Evolutionary conservation across 345 rosid genomes (phyloP), one percentile per base, ranked within the genome.

Genomic region (Ailanthus altissimus): DNA sequence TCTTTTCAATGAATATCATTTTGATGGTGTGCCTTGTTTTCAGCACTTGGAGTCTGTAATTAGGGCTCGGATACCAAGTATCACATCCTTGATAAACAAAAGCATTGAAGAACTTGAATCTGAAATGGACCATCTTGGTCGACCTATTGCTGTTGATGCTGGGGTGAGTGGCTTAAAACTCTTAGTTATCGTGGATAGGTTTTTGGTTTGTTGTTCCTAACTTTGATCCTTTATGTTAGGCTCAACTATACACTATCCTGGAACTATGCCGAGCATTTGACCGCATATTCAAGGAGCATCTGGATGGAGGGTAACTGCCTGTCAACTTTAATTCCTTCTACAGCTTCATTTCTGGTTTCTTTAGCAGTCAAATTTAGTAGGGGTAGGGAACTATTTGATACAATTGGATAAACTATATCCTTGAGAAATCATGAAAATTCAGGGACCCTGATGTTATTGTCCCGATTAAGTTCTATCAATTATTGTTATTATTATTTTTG

Each of bases 21-120:
- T 71, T 81, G 63, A 79, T 75, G 56, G 15, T 23, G 26, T 83
- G 32, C 53, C 23, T 70, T 83, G 69, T 73, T 74, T 81, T 72
- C 89, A 95, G 99, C 98, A 93, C 63, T 85, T 95, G 89, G 99
- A 95, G 85, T 81, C 92, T 64, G 97, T 89, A 45, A 95, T 93
- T 51, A 89, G 93, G 84, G 82, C 94, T 50, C 94, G 97, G 3
- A 92, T 95, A 67, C 99, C 99, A 38, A 87, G 96, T 74, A 95
- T 95, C 80, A 75, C 90, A 64, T 89, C 98, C 57, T 82, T 90
- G 86, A 93, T 95, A 79, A 93, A 93, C 89, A 95, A 93, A 85
- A 90, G 79, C 81, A 90, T 93, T 1, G 97, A 93, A 5, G 99
- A 95, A 67, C 96, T 95, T 74, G 97, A 95, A 83, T 84, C 94